phyloP scores from a whole-genome alignment of 345 rosid species.

The Acer yangbiense region DNA sequence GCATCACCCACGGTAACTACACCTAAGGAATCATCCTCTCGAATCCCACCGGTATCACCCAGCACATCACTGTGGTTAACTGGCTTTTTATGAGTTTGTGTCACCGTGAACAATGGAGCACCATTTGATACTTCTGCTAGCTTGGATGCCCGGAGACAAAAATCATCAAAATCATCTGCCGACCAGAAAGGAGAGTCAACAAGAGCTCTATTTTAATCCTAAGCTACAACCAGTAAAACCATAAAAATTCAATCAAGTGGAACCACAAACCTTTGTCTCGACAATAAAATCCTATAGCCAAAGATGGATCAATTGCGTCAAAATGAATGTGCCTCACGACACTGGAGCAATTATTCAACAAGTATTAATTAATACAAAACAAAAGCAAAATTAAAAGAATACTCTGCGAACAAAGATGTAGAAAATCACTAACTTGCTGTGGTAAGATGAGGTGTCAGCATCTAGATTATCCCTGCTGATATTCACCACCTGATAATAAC shows the following conservation, averaged over 20 bases:
- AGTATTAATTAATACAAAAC: neutral
- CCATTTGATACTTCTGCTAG: conserved; percentile 81
- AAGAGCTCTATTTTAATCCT: neutral
- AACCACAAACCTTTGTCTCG: conserved; percentile 66
- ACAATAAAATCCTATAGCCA: conserved; percentile 93
- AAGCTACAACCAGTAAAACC: neutral
- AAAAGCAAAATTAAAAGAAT: neutral
- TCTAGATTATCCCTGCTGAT: conserved; percentile 53
- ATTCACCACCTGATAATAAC: conserved; percentile 52
- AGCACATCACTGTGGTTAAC: conserved; percentile 24
- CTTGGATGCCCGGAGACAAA: conserved; percentile 71
- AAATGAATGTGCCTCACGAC: conserved; percentile 59
- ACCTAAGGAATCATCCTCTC: conserved; percentile 34
- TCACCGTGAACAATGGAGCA: conserved; percentile 77
- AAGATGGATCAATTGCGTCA: conserved; percentile 80
- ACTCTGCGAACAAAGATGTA: neutral
- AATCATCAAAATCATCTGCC: conserved; percentile 78
- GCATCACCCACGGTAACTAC: conserved; percentile 18
- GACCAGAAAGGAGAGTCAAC: neutral
- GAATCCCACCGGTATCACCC: conserved; percentile 19
- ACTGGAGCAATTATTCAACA: conserved; percentile 40
- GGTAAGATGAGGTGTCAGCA: conserved; percentile 87
- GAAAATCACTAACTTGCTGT: conserved; percentile 58
- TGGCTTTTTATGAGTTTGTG: conserved; percentile 32
- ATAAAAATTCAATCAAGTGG: neutral